Evolutionary conservation across 1,139 yeast species (phyloP), one percentile per base, ranked within the genome.

Genomic region (Candida smagusa): DNA sequence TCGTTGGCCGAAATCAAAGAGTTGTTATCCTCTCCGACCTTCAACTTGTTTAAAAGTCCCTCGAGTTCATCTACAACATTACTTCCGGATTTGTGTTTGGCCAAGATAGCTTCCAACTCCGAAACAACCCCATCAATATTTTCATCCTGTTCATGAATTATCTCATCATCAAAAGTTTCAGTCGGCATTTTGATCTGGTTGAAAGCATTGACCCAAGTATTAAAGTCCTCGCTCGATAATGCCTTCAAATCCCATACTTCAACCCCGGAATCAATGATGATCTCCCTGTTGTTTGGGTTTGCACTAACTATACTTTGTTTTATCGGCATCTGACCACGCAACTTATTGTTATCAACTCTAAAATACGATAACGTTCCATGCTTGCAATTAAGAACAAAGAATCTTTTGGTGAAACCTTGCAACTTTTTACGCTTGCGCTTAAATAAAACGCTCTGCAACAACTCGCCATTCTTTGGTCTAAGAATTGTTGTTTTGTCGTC

Each of bases 281-380:
- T 80, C 50, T 85, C 85, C 36, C 79, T 65, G 22, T 78, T 77
- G 38, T 76, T 75, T 23, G 79, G 72, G 50, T 84, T 82, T 2
- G 95, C 97, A 41, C 94, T 79, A 3, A 92, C 79, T 21, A 85
- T 86, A 7, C 95, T 81, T 34, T 84, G 74, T 37, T 77, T 79
- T 33, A 92, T 79, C 13, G 95, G 95, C 88, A 92, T 89, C 52
- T 88, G 92, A 37, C 98, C 98, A 41, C 97, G 74, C 43, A 88
- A 74, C 43, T 82, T 79, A 44, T 79, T 78, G 43, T 83, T 85
- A 52, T 85, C 82, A 24, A 60, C 60, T 48, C 84, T 65, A 54
- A 84, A 88, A 60, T 92, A 92, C 30, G 90, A 84, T 38, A 92
- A 72, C 1, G 92, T 79, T 12, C 95, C 95, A 49, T 85, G 81